Percentiles rank a stretch among this genome's conserved stretches.
phyloP scores from a whole-genome alignment of 2,329 filamentous ascomycete genomes.

The Diaporthe australafricana region DNA sequence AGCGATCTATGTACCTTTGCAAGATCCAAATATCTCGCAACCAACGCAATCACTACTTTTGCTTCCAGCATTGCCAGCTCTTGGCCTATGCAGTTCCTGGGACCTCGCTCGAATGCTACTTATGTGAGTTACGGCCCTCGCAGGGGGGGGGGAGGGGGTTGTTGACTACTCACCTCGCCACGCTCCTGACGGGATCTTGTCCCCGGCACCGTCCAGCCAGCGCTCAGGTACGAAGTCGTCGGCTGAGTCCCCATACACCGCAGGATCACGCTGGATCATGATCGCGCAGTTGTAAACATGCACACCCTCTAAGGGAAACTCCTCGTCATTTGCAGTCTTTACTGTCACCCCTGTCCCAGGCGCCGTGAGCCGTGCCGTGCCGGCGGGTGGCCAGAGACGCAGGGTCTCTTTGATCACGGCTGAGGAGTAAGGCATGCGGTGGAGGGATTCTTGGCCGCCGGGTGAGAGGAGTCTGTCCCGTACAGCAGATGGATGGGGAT shows the following conservation, averaged over 20 bases:
- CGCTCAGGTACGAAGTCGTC: slow-evolving; percentile 36
- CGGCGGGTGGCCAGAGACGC: slow-evolving; percentile 41
- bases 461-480: slow-evolving; percentile 39
- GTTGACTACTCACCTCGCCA: too few relatives aligned
- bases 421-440: slow-evolving; percentile 43
- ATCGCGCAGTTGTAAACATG: slow-evolving; percentile 48
- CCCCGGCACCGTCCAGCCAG: slow-evolving; percentile 58
- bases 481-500: too few relatives aligned
- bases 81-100: slow-evolving; percentile 65
- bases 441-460: slow-evolving; percentile 45
- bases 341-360: slow-evolving; percentile 45
- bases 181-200: too few relatives aligned
- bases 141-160: too few relatives aligned
- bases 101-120: slow-evolving; percentile 65
- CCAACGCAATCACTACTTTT: slow-evolving; percentile 45
- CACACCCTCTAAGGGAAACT: too few relatives aligned
- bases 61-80: slow-evolving; percentile 58
- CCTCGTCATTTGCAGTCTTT: too few relatives aligned
- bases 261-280: slow-evolving; percentile 40
- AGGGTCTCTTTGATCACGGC: slow-evolving; percentile 30
- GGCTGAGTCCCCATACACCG: slow-evolving; percentile 28
- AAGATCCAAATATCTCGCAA: slow-evolving; percentile 47
- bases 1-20: slow-evolving; percentile 42
- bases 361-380: slow-evolving; percentile 43
- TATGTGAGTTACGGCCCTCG: too few relatives aligned